Base-by-base conservation (phyloP, 306 rosid genomes). In the Acmispon strigosus region DNA sequence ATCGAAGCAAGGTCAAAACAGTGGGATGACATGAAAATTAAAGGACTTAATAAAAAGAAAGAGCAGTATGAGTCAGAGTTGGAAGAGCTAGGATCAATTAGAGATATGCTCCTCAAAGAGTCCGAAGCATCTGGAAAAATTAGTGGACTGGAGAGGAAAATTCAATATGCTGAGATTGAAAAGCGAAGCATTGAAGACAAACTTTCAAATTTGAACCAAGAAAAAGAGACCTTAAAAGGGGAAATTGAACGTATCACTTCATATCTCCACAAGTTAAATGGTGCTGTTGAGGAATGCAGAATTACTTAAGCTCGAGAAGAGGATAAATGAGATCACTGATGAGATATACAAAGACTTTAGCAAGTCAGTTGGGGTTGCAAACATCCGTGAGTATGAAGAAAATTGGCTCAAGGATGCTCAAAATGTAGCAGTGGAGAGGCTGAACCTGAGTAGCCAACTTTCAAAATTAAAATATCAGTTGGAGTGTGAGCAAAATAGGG, bases 1-100 rank as follows among this genome's bases (percentile, higher is more conserved):
- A 92, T 92, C 96, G 98, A 92, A 85, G 96, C 98, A 22, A 86
- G 95, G 83, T 92, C 98, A 27, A 92, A 87, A 61, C 84, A 89
- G 76, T 92, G 98, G 98, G 96, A 92, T 68, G 98, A 92, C 79
- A 89, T 87, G 77, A 92, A 89, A 79, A 83, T 92, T 74, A 96
- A 87, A 92, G 98, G 84, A 65, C 74, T 84, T 56, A 90, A 89
- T 82, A 86, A 86, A 76, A 80, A 83, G 83, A 89, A 86, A 76
- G 96, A 87, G 68, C 90, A 87, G 71, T 82, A 73, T 69, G 98
- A 92, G 74, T 62, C 81, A 12, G 98, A 92, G 86, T 65, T 92
- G 78, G 98, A 92, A 75, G 86, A 87, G 72, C 86, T 92, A n/a
- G 98, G 98, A 47, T 87, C 96, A 39, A 87, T 92, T 47, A 85